Evolutionary conservation across 345 rosid genomes (phyloP).

Genomic region (Viola odorata): DNA sequence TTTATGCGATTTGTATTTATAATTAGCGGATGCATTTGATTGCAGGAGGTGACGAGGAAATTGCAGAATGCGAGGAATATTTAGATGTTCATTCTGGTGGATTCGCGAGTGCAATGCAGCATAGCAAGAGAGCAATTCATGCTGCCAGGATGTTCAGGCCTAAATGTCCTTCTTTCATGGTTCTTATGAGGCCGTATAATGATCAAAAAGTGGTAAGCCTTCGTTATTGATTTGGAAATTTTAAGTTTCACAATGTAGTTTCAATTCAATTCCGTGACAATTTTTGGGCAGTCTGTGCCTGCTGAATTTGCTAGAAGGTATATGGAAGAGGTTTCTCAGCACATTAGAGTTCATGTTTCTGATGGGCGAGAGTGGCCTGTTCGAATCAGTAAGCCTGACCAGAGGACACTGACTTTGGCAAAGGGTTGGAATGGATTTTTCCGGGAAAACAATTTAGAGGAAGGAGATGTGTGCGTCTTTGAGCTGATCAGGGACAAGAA

Average conservation of each 20-base stretch:
- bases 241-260: background rate
- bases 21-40: background rate
- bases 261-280: background rate
- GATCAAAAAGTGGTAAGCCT: conserved; percentile 1
- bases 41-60: background rate
- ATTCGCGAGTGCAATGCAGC: conserved; percentile 20
- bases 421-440: conserved; percentile 4
- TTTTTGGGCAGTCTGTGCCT: conserved; percentile 3
- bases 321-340: background rate
- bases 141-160: conserved; percentile 33
- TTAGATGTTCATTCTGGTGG: conserved; percentile 8
- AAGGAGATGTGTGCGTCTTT: conserved; percentile 8
- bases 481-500: background rate
- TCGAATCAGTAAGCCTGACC: background rate
- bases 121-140: conserved; percentile 29
- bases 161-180: conserved; percentile 28
- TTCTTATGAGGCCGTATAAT: conserved; percentile 21
- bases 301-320: background rate
- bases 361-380: conserved; percentile 5
- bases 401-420: background rate
- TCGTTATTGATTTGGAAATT: background rate
- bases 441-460: conserved; percentile 4
- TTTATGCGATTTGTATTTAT: no score
- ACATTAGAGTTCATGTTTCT: conserved; percentile 3
- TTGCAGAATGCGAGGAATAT: conserved; percentile 1